Percentiles rank a stretch among this genome's conserved stretches.
phyloP scores from a whole-genome alignment of 495 filamentous ascomycete genomes.

The Cudoniella acicularis region DNA sequence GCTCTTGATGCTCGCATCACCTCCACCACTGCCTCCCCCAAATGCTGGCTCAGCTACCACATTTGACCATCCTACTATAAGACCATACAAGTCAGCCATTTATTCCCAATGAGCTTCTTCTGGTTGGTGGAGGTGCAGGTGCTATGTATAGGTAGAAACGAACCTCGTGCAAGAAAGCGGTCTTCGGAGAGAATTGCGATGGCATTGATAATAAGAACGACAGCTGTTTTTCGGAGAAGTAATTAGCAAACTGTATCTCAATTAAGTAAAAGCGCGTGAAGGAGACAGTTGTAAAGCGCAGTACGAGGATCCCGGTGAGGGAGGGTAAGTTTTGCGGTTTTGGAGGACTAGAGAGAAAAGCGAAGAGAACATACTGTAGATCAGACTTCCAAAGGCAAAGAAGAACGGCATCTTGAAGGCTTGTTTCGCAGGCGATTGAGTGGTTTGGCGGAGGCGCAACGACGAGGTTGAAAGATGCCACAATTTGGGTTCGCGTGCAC shows the following conservation, averaged over 20 bases:
- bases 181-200: slow-evolving; percentile 96
- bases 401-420: slow-evolving; percentile 28
- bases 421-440: neutral
- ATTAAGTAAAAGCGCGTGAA: neutral
- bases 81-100: neutral
- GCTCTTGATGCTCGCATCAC: slow-evolving; percentile 71
- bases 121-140: neutral
- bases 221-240: slow-evolving; percentile 48
- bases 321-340: neutral
- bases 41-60: slow-evolving; percentile 65
- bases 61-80: slow-evolving; percentile 80
- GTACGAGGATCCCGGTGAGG: neutral
- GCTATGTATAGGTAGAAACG: slow-evolving; percentile 26
- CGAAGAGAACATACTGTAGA: slow-evolving; percentile 23
- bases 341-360: neutral
- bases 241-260: slow-evolving; percentile 9
- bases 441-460: neutral
- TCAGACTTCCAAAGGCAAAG: slow-evolving; percentile 27
- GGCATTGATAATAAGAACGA: slow-evolving; percentile 85
- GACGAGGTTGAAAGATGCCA: slow-evolving; percentile 26
- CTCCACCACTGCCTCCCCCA: slow-evolving; percentile 59
- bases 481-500: slow-evolving; percentile 30
- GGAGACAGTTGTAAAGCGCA: neutral
- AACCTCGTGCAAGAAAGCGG: slow-evolving; percentile 93
- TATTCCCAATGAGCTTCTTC: neutral